Evolutionary conservation across 2,329 filamentous ascomycete genomes (phyloP), one percentile per base, ranked within the genome.

Genomic region (Microdochium paspali): DNA sequence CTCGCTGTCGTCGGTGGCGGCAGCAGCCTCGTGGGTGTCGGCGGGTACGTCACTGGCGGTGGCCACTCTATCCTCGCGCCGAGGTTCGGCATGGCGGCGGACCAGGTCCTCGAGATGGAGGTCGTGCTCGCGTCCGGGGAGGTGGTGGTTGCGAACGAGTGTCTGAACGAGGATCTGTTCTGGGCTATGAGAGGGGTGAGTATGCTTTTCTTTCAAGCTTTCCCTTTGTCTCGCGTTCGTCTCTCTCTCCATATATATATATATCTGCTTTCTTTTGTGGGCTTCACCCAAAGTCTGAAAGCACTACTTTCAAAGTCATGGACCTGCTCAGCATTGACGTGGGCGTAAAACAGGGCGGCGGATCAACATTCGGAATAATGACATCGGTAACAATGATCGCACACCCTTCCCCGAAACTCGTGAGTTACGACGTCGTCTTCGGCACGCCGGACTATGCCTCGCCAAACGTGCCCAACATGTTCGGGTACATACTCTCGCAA

Each of bases 121-220:
- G 63, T 82, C 0, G 72, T 85, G 1, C 76, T 74, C 0, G 73
- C 73, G 0, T 54, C 55, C 3, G 79, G 80, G 0, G 57, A 71
- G 6, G 65, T 76, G 5, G 39, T 81, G 2, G 69, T 64, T 0
- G 69, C 73, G 1, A 80, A 76, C 44, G 73, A 74, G 32, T 68
- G 72, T 10, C 65, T 74, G 32, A 69, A 83, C 47, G 49, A 63
- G 0, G 79, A 84, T 47, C 61, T 85, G 1, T 84, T 82, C 58
- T 85, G 80, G 81, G 81, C 81, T 0, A 66, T 83, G 51, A 64
- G 75, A 49, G 79, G 80, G 9, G 71, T 78, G 61, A 61, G 70
- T 66, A 0, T 3, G 10, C 10, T 12, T 10, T 40, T 2, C 28
- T 21, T 6, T 9, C 4, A 0, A 3, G 2, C 24, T 12, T n/a